Evolutionary conservation across 129 eudicot species (phyloP), one percentile per base, ranked within the genome.

Genomic region (Cynara cardunculus): DNA sequence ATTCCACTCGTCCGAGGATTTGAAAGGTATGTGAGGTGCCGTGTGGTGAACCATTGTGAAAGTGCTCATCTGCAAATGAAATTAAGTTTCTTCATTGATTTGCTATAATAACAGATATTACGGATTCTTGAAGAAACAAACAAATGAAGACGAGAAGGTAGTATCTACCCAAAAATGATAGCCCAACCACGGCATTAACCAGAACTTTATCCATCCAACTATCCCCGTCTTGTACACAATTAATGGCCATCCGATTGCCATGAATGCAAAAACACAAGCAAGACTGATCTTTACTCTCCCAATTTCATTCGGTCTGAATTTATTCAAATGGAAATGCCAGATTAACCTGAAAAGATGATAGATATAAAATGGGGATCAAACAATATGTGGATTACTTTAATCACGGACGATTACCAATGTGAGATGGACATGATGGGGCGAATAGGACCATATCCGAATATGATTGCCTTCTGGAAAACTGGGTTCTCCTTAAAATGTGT

Each of bases 21-120:
- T 92, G 46, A 95, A 95, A 32, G 99, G 99, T 84, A 95, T 95
- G 84, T 95, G 97, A 74, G 97, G 99, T 9, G 99, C 94, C 39
- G 97, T 95, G 81, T 95, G 99, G 83, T 95, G 97, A 74, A 95
- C 97, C 92, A 92, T 95, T 30, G 99, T 95, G 83, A 95, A 95
- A 67, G 97, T 95, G 87, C 97, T 95, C 99, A 95, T 94, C 97
- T 92, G 93, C n/a, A 80, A 78, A 76, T 77, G 27, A 5, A 66
- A 56, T 1, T 21, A 41, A 11, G 59, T 46, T 46, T 46, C 19
- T 46, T 46, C 18, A 14, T 76, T 59, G 21, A 76, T 21, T 75
- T 75, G 71, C 71, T 59, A 31, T 34, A 53, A 74, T n/a, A n/a
- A n/a, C n/a, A n/a, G 73, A 67, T 9, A 24, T 41, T 78, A 68